Conservation (phyloP, 1,139 yeast species). For the Yamadazyma triangularis region DNA sequence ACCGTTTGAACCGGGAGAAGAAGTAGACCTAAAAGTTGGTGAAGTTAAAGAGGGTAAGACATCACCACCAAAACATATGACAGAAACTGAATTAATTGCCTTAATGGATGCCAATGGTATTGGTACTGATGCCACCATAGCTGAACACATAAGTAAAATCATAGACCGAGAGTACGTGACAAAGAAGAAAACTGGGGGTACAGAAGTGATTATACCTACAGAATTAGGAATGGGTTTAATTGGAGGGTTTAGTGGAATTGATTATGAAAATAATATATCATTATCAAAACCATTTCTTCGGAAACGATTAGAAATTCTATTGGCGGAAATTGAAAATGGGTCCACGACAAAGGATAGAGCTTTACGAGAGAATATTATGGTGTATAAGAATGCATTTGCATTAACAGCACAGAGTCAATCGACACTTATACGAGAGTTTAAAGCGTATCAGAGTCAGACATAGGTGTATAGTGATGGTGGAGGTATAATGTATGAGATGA, state of each 20-base stretch:
- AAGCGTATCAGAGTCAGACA: conserved; percentile 11
- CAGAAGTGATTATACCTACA: conserved; percentile 63
- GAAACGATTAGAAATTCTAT: conserved; percentile 64
- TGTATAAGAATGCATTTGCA: conserved; percentile 61
- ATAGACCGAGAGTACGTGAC: conserved; percentile 60
- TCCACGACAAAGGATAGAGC: conserved; percentile 49
- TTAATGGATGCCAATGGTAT: conserved; percentile 97
- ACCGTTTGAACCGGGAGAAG: conserved; percentile 52
- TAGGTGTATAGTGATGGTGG: too few relatives aligned
- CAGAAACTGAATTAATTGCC: conserved; percentile 89
- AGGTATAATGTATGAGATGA: too few relatives aligned
- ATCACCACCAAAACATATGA: conserved; percentile 73
- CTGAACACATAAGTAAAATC: conserved; percentile 91
- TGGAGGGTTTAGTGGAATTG: conserved; percentile 81
- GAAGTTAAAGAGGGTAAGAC: conserved; percentile 73
- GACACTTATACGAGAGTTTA: conserved; percentile 18
- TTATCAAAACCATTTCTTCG: conserved; percentile 87
- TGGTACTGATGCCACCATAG: conserved; percentile 99
- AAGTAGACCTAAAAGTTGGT: conserved; percentile 48
- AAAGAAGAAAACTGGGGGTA: conserved; percentile 35
- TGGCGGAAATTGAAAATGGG: conserved; percentile 71
- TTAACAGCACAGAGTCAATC: conserved; percentile 31
- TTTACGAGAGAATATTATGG: conserved; percentile 47
- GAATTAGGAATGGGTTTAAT: conserved; percentile 82
- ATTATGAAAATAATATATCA: conserved; percentile 61